These are phyloP conservation scores for Seiridium cupressi DNA, from an alignment of 2,329 filamentous ascomycete genomes.

Conservation along the genomic window DNA sequence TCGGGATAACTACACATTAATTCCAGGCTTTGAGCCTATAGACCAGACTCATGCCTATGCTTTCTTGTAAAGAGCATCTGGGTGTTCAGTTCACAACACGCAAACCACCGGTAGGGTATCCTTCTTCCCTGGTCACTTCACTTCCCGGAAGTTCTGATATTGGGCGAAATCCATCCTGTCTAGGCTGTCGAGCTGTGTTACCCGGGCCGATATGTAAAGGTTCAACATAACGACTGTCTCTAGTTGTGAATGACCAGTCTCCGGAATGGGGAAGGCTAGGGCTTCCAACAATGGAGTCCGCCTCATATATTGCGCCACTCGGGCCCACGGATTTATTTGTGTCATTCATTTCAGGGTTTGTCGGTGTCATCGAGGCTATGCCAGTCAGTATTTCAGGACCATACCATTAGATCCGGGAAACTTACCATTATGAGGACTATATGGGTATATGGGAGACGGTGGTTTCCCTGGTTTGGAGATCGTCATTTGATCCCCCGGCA, in stretches of 20 bases:
- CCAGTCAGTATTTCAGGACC: too few relatives aligned
- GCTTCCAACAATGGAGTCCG: background rate
- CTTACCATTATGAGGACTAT: conserved; percentile 4
- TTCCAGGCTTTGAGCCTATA: too few relatives aligned
- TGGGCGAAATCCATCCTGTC: background rate
- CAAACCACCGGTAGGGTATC: background rate
- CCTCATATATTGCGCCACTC: background rate
- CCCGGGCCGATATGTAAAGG: background rate
- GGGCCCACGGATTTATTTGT: background rate
- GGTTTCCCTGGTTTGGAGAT: background rate
- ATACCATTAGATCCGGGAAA: background rate
- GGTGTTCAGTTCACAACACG: background rate
- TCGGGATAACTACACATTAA: too few relatives aligned
- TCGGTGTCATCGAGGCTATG: background rate
- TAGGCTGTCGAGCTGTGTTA: background rate
- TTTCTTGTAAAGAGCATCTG: background rate
- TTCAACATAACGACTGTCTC: background rate
- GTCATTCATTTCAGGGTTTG: background rate
- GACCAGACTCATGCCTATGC: background rate
- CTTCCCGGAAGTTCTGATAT: background rate
- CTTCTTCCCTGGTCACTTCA: background rate
- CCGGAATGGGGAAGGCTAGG: background rate
- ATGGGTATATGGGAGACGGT: background rate
- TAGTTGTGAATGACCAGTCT: background rate
- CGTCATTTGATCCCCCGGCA: background rate